Evolutionary conservation across 1,284 basidiomycete species (phyloP).

Genomic region (Leccinum solheimii): DNA sequence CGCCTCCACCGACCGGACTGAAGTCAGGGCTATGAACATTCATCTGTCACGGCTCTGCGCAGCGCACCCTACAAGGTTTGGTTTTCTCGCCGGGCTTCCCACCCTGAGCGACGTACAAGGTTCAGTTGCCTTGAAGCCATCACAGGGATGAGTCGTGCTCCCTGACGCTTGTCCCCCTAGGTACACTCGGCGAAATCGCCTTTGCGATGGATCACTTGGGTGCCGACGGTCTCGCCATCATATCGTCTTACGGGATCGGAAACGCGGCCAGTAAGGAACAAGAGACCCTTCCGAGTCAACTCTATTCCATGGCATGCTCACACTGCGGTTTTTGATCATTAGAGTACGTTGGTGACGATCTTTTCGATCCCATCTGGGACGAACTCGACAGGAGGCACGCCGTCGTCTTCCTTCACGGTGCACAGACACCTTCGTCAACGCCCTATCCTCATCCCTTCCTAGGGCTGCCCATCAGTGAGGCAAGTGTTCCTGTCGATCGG

Average conservation of each 20-base stretch:
- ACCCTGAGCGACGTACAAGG: conserved; percentile 60
- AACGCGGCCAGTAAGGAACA: conserved; percentile 41
- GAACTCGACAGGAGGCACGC: conserved; percentile 58
- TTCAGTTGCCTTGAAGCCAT: conserved; percentile 25
- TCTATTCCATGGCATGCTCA: conserved; percentile 8
- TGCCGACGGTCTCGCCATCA: conserved; percentile 61
- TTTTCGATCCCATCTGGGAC: conserved; percentile 63
- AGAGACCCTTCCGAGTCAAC: neutral
- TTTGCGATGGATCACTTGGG: conserved; percentile 57
- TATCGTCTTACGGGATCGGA: conserved; percentile 62
- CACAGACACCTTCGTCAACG: conserved; percentile 60
- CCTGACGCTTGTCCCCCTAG: conserved; percentile 35
- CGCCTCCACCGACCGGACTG: conserved; percentile 43
- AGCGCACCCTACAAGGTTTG: conserved; percentile 54
- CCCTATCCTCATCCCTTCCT: conserved; percentile 61
- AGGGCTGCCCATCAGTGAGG: conserved; percentile 69
- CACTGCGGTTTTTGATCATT: neutral
- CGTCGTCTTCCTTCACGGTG: conserved; percentile 69
- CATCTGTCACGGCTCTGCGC: conserved; percentile 48
- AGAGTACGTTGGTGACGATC: conserved; percentile 67
- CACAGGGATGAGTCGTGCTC: conserved; percentile 1
- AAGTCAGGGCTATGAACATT: conserved; percentile 49
- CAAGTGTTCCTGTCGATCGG: conserved; percentile 29
- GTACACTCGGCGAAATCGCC: conserved; percentile 54
- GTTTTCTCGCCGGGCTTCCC: conserved; percentile 66